Conservation (phyloP, 1,139 yeast species). For the Zhuliangozyma parablackwelliae region DNA sequence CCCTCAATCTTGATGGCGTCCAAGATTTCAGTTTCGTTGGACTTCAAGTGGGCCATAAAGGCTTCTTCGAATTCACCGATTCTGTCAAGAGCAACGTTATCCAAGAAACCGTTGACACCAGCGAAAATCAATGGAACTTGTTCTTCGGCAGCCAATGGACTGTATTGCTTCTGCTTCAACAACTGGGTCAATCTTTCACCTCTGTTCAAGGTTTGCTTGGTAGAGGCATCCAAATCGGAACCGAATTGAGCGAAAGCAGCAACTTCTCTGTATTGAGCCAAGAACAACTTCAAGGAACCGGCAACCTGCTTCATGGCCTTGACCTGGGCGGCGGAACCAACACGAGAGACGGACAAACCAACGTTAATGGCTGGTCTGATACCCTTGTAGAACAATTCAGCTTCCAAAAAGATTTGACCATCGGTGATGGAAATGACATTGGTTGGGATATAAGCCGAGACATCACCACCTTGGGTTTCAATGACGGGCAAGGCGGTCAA, state of each 20-base stretch:
- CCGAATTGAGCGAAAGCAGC: conserved; percentile 99
- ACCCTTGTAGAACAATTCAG: conserved; percentile 99
- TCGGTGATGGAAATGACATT: conserved; percentile 96
- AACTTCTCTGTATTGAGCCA: conserved; percentile 99
- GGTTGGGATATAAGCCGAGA: conserved; percentile 95
- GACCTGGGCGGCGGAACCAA: conserved; percentile 99
- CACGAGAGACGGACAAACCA: conserved; percentile 99
- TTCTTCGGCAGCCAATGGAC: conserved; percentile 97
- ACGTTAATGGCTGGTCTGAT: conserved; percentile 99
- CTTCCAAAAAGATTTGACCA: conserved; percentile 98
- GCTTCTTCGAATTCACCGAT: conserved; percentile 89
- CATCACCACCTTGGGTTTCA: conserved; percentile 99
- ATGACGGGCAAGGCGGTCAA: conserved; percentile 94
- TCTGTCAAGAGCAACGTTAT: conserved; percentile 77
- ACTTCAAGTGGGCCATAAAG: conserved; percentile 85
- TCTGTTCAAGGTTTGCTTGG: conserved; percentile 98
- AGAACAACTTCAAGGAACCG: conserved; percentile 99
- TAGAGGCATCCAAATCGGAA: conserved; percentile 99
- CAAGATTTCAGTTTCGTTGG: conserved; percentile 83
- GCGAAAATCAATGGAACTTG: conserved; percentile 98
- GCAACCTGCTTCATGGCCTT: conserved; percentile 99
- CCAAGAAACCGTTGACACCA: conserved; percentile 99
- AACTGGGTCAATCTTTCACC: conserved; percentile 99
- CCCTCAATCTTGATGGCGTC: conserved; percentile 85
- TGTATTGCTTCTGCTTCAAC: conserved; percentile 95